Evolutionary conservation across 73 alveolate species (phyloP).

Genomic region (Tetrahymena borealis): DNA sequence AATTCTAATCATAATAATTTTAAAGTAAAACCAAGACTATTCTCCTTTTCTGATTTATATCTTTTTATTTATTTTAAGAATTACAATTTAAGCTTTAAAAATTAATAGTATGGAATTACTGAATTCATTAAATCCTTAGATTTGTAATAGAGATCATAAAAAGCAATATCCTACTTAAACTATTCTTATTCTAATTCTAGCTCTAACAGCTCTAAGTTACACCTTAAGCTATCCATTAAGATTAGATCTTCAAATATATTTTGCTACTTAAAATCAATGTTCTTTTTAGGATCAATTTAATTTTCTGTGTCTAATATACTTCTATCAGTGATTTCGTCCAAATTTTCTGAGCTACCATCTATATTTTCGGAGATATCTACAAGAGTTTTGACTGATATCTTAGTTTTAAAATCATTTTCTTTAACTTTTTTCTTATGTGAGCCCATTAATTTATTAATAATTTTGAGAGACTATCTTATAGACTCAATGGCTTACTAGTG

Average conservation of each 20-base stretch:
- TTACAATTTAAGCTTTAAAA: background rate
- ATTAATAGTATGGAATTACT: background rate
- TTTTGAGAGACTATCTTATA: background rate
- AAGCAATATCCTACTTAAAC: background rate
- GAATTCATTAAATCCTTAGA: background rate
- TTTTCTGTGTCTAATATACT: background rate
- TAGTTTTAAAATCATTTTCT: background rate
- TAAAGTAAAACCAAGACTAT: background rate
- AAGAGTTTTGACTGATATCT: background rate
- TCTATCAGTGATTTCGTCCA: background rate
- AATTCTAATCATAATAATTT: background rate
- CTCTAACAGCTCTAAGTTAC: background rate
- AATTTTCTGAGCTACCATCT: background rate
- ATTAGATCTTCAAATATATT: background rate
- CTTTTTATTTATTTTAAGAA: background rate
- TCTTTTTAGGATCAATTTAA: background rate
- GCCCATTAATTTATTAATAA: background rate
- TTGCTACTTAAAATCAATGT: background rate
- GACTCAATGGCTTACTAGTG: background rate
- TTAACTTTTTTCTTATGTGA: background rate
- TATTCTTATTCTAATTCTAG: background rate
- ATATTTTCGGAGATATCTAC: background rate
- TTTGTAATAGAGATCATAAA: background rate
- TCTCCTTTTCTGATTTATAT: background rate
- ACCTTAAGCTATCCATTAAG: background rate